Evolutionary conservation across 768 basidiomycete species (phyloP).

Genomic region (Auricularia sp.): DNA sequence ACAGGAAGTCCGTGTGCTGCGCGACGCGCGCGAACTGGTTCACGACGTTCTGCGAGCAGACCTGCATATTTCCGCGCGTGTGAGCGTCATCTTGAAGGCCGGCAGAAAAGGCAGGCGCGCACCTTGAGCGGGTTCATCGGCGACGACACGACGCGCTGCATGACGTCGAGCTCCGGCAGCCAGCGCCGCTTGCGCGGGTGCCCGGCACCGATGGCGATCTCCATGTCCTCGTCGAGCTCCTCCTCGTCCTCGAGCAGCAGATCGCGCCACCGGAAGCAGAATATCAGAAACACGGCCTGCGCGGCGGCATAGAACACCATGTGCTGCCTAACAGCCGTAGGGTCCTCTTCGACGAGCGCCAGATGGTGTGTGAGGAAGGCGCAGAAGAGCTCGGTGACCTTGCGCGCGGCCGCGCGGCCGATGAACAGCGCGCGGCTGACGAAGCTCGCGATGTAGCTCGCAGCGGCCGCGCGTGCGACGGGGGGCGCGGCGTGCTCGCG

Average conservation of each 20-base stretch:
- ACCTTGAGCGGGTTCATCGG: constrained; percentile 88
- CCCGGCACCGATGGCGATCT: constrained; percentile 9
- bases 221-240: constrained; percentile 41
- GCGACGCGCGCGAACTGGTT: constrained; percentile 90
- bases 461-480: constrained; percentile 83
- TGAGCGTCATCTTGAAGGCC: not conserved
- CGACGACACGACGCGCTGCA: constrained; percentile 73
- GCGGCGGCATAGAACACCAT: constrained; percentile 85
- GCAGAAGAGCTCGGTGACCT: constrained; percentile 77
- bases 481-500: constrained; percentile 46
- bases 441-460: constrained; percentile 86
- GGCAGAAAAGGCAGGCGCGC: constrained; percentile 9
- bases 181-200: constrained; percentile 44
- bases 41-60: constrained; percentile 86
- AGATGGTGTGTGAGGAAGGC: constrained; percentile 70
- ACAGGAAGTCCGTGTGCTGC: constrained; percentile 81
- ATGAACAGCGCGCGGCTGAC: constrained; percentile 86
- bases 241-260: constrained; percentile 47
- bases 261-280: constrained; percentile 96
- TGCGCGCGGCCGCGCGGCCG: constrained; percentile 58
- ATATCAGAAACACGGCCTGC: constrained; percentile 90
- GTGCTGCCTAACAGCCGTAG: constrained; percentile 29
- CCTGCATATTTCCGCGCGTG: constrained; percentile 29
- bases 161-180: constrained; percentile 69
- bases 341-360: constrained; percentile 50